A percentile compares a stretch with the other conserved stretches of the same genome.
Evolutionary conservation across 2,329 filamentous ascomycete species (phyloP).

Genomic region (Coniochaeta sp.): DNA sequence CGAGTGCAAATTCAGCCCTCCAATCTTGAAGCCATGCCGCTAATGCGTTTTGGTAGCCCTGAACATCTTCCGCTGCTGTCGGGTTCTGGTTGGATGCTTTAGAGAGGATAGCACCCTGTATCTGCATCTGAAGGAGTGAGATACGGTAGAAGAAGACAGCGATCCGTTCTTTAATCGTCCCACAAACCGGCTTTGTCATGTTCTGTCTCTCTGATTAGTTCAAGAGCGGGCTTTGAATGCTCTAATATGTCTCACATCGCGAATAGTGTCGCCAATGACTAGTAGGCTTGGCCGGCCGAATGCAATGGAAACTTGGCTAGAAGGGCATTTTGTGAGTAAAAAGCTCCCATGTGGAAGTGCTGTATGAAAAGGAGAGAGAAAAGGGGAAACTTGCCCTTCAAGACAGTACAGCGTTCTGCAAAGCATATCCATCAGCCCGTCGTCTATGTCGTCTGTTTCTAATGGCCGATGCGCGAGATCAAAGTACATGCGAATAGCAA

Average conservation of each 20-base stretch:
- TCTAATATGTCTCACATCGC: slow-evolving; percentile 1
- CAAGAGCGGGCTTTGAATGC: neutral
- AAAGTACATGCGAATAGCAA: slow-evolving; percentile 1
- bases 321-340: neutral
- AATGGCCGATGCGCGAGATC: neutral
- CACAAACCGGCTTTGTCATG: neutral
- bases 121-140: slow-evolving; percentile 1
- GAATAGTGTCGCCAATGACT: slow-evolving; percentile 1
- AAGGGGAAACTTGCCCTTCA: neutral
- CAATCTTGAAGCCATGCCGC: neutral
- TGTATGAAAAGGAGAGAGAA: neutral
- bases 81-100: neutral
- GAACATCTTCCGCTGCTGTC: neutral
- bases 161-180: neutral
- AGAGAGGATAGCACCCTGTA: neutral
- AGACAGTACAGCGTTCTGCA: neutral
- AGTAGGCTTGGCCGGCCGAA: neutral
- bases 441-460: neutral
- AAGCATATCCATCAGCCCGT: neutral
- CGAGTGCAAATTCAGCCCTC: neutral
- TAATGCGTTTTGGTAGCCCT: neutral
- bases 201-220: neutral
- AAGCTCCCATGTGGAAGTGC: neutral
- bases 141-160: neutral
- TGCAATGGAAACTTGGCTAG: slow-evolving; percentile 1